Conservation (phyloP, 2,329 filamentous ascomycete genomes). For the Aspergillus awamori region DNA sequence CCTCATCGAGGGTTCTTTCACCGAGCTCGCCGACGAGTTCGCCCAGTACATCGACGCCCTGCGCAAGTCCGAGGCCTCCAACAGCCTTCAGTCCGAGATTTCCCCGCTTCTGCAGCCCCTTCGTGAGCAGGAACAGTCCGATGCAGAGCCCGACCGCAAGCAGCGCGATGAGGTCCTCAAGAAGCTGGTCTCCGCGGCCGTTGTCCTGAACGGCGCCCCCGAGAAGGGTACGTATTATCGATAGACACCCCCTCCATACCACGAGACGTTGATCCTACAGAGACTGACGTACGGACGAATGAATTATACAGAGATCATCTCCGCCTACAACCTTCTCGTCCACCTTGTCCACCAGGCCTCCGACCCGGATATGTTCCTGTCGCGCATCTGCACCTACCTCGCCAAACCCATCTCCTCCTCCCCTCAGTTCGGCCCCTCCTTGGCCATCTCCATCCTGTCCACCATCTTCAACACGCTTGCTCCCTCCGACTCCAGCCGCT, state of each 20-base stretch:
- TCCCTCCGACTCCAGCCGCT: constrained; percentile 75
- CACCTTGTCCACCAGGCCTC: constrained; percentile 87
- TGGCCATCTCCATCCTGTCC: constrained; percentile 87
- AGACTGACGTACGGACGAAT: constrained; percentile 26
- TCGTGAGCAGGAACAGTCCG: constrained; percentile 56
- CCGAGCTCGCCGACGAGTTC: constrained; percentile 91
- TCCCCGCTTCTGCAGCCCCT: constrained; percentile 66
- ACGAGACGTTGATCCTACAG: background rate
- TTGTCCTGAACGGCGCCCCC: constrained; percentile 77
- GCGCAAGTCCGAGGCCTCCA: constrained; percentile 65
- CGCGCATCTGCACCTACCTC: constrained; percentile 86
- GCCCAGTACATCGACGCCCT: constrained; percentile 88
- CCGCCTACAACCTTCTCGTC: constrained; percentile 94
- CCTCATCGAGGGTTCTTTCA: constrained; percentile 86
- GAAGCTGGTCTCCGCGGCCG: constrained; percentile 81
- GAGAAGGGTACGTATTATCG: constrained; percentile 68
- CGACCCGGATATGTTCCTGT: constrained; percentile 82
- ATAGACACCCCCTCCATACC: background rate
- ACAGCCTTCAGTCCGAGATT: constrained; percentile 63
- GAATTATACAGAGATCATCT: constrained; percentile 72
- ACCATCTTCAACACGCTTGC: constrained; percentile 95
- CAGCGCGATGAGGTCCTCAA: constrained; percentile 83
- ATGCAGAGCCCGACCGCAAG: constrained; percentile 57
- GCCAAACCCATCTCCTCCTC: constrained; percentile 83
- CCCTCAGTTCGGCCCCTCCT: constrained; percentile 77